phyloP scores from a whole-genome alignment of 805 yeast genomes.

The Myxozyma udenii region DNA sequence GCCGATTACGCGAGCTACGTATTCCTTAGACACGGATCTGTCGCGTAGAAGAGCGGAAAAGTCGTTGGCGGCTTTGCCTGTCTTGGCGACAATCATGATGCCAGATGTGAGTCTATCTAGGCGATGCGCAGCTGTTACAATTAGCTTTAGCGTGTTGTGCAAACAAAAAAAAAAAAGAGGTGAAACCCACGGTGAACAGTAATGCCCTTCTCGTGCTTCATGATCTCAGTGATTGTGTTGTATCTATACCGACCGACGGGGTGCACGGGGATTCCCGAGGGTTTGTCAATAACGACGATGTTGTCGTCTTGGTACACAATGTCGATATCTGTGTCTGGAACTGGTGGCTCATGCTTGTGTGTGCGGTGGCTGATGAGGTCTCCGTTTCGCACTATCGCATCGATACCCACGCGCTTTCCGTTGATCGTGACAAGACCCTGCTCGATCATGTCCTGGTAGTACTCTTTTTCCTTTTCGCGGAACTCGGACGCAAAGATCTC shows the following conservation, averaged over 20 bases:
- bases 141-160: not conserved
- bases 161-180: too few relatives aligned
- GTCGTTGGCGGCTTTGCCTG: slow-evolving; percentile 69
- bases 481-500: slow-evolving; percentile 85
- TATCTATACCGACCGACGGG: slow-evolving; percentile 84
- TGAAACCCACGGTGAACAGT: slow-evolving; percentile 54
- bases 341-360: slow-evolving; percentile 91
- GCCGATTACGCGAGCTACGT: slow-evolving; percentile 84
- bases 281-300: slow-evolving; percentile 82
- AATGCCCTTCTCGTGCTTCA: slow-evolving; percentile 66
- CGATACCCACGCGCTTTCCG: slow-evolving; percentile 57
- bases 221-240: slow-evolving; percentile 73
- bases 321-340: slow-evolving; percentile 54
- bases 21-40: slow-evolving; percentile 72
- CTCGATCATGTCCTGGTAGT: slow-evolving; percentile 60
- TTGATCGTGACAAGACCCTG: slow-evolving; percentile 78
- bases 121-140: slow-evolving; percentile 63
- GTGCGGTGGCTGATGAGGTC: slow-evolving; percentile 73
- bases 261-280: slow-evolving; percentile 88
- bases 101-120: slow-evolving; percentile 91
- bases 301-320: slow-evolving; percentile 73
- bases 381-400: slow-evolving; percentile 71
- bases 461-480: slow-evolving; percentile 66
- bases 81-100: slow-evolving; percentile 83
- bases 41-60: slow-evolving; percentile 68